Evolutionary conservation across 441 rosid species (phyloP).

Genomic region (Bruguiera hainesii): DNA sequence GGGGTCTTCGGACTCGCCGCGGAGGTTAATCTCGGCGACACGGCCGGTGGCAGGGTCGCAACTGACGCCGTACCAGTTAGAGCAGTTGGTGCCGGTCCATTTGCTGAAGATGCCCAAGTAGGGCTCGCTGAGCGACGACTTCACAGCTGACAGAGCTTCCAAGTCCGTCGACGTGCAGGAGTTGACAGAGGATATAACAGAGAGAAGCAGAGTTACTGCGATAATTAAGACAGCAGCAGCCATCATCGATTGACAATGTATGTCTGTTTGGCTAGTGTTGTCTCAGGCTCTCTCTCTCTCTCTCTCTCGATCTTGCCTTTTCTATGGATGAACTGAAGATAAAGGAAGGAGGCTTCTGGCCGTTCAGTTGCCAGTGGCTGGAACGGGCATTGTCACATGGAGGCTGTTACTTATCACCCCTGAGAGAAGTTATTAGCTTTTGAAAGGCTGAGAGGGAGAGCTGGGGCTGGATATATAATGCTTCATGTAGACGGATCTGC

Average conservation of each 20-base stretch:
- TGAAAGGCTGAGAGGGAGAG: background rate
- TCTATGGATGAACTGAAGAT: too few species aligned
- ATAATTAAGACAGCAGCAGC: constrained; percentile 10
- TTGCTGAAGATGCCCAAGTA: constrained; percentile 67
- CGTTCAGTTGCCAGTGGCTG: background rate
- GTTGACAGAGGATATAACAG: constrained; percentile 31
- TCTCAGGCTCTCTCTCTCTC: too few species aligned
- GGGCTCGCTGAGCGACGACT: constrained; percentile 60
- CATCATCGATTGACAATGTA: too few species aligned
- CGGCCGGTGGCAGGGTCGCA: constrained; percentile 66
- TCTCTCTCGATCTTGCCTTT: too few species aligned
- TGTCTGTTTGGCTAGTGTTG: too few species aligned
- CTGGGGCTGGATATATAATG: constrained; percentile 1
- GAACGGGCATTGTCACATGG: too few species aligned
- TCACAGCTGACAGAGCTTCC: constrained; percentile 54
- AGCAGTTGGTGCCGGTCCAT: constrained; percentile 64
- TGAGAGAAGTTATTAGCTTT: background rate
- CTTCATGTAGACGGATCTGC: background rate
- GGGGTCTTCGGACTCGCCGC: constrained; percentile 92
- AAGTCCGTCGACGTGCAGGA: constrained; percentile 56
- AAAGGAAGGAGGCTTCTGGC: background rate
- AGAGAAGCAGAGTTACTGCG: constrained; percentile 22
- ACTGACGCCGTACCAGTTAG: constrained; percentile 73
- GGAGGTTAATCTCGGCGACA: constrained; percentile 74
- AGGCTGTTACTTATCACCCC: too few species aligned